A percentile compares a stretch with the other conserved stretches of the same genome.
Conservation (phyloP, 208 protist genomes). For the Crithidia expoeki region DNA sequence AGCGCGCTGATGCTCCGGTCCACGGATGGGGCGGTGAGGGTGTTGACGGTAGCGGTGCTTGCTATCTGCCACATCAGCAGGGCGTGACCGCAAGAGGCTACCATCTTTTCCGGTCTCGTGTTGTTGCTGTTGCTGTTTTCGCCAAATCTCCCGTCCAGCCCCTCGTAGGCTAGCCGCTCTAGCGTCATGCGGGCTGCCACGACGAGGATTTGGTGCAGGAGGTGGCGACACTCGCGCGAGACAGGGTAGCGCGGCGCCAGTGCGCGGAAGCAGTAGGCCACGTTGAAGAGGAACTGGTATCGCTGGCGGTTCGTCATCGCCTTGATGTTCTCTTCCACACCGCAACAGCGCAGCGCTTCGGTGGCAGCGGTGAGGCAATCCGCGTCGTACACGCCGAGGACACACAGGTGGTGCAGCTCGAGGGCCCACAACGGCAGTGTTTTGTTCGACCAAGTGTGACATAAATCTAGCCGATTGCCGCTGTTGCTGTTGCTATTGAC, state of each 20-base stretch:
- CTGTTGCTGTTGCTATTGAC: not conserved
- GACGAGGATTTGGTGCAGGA: conserved; percentile 36
- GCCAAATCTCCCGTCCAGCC: not conserved
- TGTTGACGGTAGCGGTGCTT: conserved; percentile 17
- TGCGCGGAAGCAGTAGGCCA: conserved; percentile 24
- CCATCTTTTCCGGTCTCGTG: not conserved
- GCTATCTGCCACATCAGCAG: conserved; percentile 36
- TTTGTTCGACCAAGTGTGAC: not conserved
- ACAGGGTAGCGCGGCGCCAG: conserved; percentile 29
- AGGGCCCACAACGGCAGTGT: not conserved
- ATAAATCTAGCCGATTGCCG: not conserved
- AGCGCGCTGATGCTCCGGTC: conserved; percentile 49
- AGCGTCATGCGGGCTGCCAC: conserved; percentile 22
- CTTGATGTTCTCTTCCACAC: conserved; percentile 10
- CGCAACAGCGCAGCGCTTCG: conserved; percentile 8
- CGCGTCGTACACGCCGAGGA: conserved; percentile 9
- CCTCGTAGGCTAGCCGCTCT: not conserved
- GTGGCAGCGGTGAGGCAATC: not conserved
- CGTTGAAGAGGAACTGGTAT: not conserved
- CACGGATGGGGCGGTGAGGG: conserved; percentile 24
- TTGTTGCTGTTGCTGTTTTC: not conserved
- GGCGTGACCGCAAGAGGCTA: not conserved
- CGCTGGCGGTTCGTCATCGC: conserved; percentile 1
- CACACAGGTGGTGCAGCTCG: not conserved
- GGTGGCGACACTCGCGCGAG: conserved; percentile 21